These are phyloP conservation scores for Xylariomycetidae sp. DNA, from an alignment of 2,329 filamentous ascomycete genomes.

Conservation along the genomic window DNA sequence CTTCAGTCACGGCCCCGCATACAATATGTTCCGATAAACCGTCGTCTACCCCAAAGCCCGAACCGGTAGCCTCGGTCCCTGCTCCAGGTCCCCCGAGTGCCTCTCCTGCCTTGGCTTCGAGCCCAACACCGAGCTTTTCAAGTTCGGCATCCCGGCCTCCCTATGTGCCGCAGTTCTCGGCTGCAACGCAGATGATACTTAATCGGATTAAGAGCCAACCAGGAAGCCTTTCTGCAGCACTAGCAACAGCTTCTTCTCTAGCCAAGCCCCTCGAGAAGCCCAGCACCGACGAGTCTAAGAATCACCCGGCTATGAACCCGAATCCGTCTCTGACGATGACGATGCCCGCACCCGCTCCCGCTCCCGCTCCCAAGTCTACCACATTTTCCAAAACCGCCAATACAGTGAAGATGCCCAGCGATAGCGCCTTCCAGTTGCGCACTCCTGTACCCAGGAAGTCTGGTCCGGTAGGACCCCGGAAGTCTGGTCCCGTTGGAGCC, in stretches of 20 bases:
- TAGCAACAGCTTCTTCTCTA: slow-evolving; percentile 27
- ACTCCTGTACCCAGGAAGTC: slow-evolving; percentile 10
- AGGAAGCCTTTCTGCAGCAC: slow-evolving; percentile 27
- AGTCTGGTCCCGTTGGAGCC: slow-evolving; percentile 3
- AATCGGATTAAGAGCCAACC: slow-evolving; percentile 31
- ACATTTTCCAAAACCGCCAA: background rate
- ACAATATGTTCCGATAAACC: too few species aligned
- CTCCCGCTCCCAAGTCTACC: background rate
- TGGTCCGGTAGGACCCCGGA: slow-evolving; percentile 1
- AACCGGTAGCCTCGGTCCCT: too few species aligned
- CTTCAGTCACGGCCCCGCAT: too few species aligned
- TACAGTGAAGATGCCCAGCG: slow-evolving; percentile 8
- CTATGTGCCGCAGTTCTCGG: slow-evolving; percentile 29
- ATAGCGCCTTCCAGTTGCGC: slow-evolving; percentile 19
- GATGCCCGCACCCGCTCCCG: slow-evolving; percentile 19
- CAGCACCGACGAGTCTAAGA: slow-evolving; percentile 33
- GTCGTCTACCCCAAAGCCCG: too few species aligned
- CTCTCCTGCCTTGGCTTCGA: too few species aligned
- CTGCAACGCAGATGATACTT: slow-evolving; percentile 35
- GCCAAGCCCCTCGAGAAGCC: slow-evolving; percentile 26
- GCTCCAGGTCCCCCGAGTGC: too few species aligned
- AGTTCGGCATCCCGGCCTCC: slow-evolving; percentile 21
- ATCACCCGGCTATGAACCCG: slow-evolving; percentile 34
- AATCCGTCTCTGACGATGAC: slow-evolving; percentile 33
- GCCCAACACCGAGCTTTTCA: slow-evolving; percentile 17